Conservation (phyloP, 1,284 basidiomycete genomes). For the Apiotrichum veenhuisii region DNA sequence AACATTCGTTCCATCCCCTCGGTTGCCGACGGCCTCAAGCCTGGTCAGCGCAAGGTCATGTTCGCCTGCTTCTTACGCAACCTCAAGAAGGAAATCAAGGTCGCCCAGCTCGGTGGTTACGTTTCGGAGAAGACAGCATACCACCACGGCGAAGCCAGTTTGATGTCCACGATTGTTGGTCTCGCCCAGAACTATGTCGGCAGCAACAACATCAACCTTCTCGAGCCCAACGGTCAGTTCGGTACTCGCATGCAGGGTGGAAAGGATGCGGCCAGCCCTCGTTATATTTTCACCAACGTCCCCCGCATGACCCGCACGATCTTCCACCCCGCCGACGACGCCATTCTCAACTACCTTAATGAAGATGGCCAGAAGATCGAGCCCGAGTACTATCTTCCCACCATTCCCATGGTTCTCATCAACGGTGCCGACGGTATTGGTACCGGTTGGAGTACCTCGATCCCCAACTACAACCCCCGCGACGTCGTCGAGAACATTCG, state of each 20-base stretch:
- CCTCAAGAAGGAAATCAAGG: conserved; percentile 89
- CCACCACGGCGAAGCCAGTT: conserved; percentile 89
- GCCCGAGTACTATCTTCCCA: conserved; percentile 91
- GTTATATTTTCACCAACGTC: conserved; percentile 93
- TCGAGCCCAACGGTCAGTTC: conserved; percentile 90
- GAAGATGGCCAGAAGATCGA: conserved; percentile 89
- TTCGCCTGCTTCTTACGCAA: conserved; percentile 96
- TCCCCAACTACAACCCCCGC: conserved; percentile 89
- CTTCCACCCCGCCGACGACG: conserved; percentile 82
- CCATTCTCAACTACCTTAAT: conserved; percentile 73
- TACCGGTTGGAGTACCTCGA: conserved; percentile 92
- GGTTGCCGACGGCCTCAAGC: conserved; percentile 91
- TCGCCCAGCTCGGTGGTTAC: conserved; percentile 92
- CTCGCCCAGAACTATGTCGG: conserved; percentile 94
- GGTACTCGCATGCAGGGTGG: conserved; percentile 85
- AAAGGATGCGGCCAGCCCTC: conserved; percentile 91
- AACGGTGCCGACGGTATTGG: conserved; percentile 98
- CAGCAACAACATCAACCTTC: conserved; percentile 90
- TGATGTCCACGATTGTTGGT: conserved; percentile 86
- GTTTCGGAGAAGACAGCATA: conserved; percentile 91
- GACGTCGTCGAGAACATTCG: conserved; percentile 88
- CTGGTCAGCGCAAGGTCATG: conserved; percentile 97
- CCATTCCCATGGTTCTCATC: conserved; percentile 82
- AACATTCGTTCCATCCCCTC: conserved; percentile 94
- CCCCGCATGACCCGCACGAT: conserved; percentile 72